These are phyloP conservation scores for Leccinum incarnatum DNA, from an alignment of 768 basidiomycete species.

Conservation along the genomic window DNA sequence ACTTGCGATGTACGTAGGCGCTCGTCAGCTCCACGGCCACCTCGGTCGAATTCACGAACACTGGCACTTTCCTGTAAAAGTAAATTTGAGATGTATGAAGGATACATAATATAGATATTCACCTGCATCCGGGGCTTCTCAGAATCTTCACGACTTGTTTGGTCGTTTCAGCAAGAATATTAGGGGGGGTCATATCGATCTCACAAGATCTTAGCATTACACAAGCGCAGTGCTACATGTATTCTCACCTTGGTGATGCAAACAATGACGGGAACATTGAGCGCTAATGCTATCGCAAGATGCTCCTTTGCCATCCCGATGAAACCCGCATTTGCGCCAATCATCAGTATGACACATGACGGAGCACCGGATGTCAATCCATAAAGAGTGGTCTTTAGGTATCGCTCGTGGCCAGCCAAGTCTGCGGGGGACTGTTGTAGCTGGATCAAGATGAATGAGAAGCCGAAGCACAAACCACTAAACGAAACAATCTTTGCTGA, in stretches of 20 bases:
- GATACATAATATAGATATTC: conserved; percentile 15
- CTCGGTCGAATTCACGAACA: conserved; percentile 81
- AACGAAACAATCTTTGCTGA: conserved; percentile 94
- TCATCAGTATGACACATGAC: conserved; percentile 88
- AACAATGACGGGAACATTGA: conserved; percentile 90
- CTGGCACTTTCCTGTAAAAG: conserved; percentile 64
- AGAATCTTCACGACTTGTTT: conserved; percentile 93
- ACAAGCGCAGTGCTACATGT: neutral
- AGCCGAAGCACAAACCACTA: conserved; percentile 52
- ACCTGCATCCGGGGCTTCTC: conserved; percentile 91
- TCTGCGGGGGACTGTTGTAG: conserved; percentile 46
- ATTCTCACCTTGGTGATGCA: conserved; percentile 84
- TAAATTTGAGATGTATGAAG: neutral
- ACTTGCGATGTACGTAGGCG: conserved; percentile 74
- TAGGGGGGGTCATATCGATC: conserved; percentile 98
- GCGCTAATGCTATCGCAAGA: conserved; percentile 87
- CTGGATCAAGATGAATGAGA: neutral
- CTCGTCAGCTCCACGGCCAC: conserved; percentile 76
- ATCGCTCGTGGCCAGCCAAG: conserved; percentile 93
- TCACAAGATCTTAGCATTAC: conserved; percentile 6
- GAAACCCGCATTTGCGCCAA: conserved; percentile 91
- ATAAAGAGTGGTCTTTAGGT: conserved; percentile 89
- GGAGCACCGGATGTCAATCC: conserved; percentile 94
- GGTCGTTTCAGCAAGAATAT: conserved; percentile 86
- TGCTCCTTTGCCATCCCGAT: conserved; percentile 97